Evolutionary conservation across 805 yeast genomes (phyloP).

Genomic region (Wickerhamomyces bovis): DNA sequence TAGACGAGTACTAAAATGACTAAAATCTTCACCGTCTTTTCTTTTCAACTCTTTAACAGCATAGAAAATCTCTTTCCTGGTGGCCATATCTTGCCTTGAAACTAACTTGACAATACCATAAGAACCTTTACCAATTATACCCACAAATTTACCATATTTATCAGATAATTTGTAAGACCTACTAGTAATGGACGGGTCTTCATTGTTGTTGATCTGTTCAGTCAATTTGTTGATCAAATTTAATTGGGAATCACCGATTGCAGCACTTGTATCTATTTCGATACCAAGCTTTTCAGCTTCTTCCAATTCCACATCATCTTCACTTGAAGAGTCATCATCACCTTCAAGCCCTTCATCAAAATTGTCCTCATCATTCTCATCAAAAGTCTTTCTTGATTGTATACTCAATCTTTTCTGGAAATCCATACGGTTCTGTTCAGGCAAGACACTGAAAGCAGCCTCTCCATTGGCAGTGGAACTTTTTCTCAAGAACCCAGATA

Average conservation of each 20-base stretch:
- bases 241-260: constrained; percentile 45
- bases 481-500: constrained; percentile 20
- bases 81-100: constrained; percentile 85
- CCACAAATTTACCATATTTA: constrained; percentile 47
- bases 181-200: constrained; percentile 9
- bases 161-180: constrained; percentile 32
- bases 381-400: constrained; percentile 20
- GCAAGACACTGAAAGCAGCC: constrained; percentile 23
- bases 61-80: constrained; percentile 73
- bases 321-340: constrained; percentile 4
- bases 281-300: constrained; percentile 4
- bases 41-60: constrained; percentile 94
- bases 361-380: constrained; percentile 13
- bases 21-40: constrained; percentile 92
- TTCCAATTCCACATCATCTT: constrained; percentile 4
- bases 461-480: constrained; percentile 9
- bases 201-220: constrained; percentile 38
- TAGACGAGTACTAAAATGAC: constrained; percentile 89
- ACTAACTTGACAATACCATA: constrained; percentile 96
- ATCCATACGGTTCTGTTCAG: constrained; percentile 24
- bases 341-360: constrained; percentile 4
- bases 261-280: constrained; percentile 24
- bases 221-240: constrained; percentile 41
- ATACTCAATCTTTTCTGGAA: constrained; percentile 24
- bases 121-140: constrained; percentile 87